Conservation (phyloP, 176 grass and related monocot genomes). For the Tillandsia leiboldiana region DNA sequence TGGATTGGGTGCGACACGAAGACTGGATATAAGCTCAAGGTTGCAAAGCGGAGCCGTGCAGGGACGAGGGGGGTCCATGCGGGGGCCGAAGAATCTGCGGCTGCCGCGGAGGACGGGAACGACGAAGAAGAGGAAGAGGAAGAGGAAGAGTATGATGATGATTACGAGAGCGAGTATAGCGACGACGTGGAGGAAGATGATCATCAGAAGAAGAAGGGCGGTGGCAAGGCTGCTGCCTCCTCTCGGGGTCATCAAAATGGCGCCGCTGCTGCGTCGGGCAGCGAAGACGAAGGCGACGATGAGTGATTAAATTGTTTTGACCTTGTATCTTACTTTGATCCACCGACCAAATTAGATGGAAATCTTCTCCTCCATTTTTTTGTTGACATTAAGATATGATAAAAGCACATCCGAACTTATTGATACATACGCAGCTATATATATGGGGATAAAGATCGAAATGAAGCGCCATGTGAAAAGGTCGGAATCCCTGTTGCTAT, state of each 20-base stretch:
- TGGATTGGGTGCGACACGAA: conserved; percentile 88
- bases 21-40: conserved; percentile 82
- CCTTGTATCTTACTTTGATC: no score
- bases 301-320: no score
- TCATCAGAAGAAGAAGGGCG: conserved; percentile 43
- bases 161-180: conserved; percentile 98
- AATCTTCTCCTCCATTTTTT: background rate
- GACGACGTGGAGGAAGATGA: conserved; percentile 81
- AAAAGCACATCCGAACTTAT: no score
- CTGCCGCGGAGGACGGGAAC: conserved; percentile 50
- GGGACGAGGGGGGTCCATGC: conserved; percentile 52
- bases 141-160: conserved; percentile 83
- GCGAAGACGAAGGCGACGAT: no score
- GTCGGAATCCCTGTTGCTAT: no score
- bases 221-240: conserved; percentile 32
- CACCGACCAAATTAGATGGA: background rate
- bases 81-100: conserved; percentile 39
- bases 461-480: no score
- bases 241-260: no score
- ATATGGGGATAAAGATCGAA: no score
- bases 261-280: no score
- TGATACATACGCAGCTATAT: no score
- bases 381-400: no score
- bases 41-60: conserved; percentile 62
- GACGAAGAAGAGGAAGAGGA: conserved; percentile 96